Base-by-base conservation (phyloP, 352 stramenopile genomes). In the Phytophthora tubulina region DNA sequence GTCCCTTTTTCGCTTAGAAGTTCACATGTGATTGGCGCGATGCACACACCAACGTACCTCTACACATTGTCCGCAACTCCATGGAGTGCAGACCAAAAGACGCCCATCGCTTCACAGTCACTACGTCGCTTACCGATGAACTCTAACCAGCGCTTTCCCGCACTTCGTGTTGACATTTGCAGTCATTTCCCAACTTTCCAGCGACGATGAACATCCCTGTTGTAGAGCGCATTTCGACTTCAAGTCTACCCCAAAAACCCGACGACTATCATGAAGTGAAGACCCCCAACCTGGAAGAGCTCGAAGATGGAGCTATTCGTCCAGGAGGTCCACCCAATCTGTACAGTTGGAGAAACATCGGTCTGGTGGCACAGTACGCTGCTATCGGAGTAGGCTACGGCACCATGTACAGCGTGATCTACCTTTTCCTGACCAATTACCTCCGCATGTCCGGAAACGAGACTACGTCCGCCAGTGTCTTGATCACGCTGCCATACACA, bases 301-400 rank as follows among this genome's bases (percentile, higher is more conserved):
- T 76, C 41, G 72, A 84, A 63, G 65, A 75, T 56, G 76, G 76
- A 41, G 76, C 76, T 13, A 59, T 84, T 54, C 76, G 76, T 8
- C 46, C 60, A 3, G 76, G 76, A 33, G 71, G 59, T 6, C 55
- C 69, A 5, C 72, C 72, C 27, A 58, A 75, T 31, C 63, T 80
- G 33, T 80, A 73, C 63, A 70, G 57, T 11, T 61, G 62, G 46
- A 38, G 50, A 35, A 67, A 79, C 42, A 59, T 81, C 21, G 73
- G 74, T 7, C 50, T 84, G 10, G 49, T 82, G 17, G 66, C 72
- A 17, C 73, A 84, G 33, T 81, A 80, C 58, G 73, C 73, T 35
- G 70, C 52, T 13, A 60, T 80, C 27, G 77, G 74, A 3, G 50
- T 84, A 1, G 31, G 80, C 49, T 80, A 82, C 48, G 72, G 77